These are phyloP conservation scores for Mycosphaerella sp. DNA, from an alignment of 2,329 filamentous ascomycete genomes.

Conservation along the genomic window DNA sequence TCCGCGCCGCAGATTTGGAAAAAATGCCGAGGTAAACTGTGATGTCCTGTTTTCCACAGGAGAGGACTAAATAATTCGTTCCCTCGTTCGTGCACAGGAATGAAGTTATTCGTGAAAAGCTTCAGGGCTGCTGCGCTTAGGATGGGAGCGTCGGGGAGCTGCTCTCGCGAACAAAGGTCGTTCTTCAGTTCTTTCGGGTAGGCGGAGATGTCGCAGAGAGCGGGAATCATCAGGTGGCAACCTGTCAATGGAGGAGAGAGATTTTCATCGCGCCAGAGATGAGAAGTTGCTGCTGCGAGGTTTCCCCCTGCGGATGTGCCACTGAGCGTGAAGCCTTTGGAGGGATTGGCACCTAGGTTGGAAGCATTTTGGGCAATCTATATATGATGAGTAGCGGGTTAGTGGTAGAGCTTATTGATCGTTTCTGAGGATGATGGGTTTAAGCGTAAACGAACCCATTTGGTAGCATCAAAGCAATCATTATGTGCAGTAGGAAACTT, in stretches of 20 bases:
- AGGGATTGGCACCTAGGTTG: conserved; percentile 37
- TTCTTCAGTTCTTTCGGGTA: conserved; percentile 38
- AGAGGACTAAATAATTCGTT: conserved; percentile 31
- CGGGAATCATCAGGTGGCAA: conserved; percentile 44
- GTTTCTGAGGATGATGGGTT: too few species aligned
- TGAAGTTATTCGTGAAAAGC: conserved; percentile 22
- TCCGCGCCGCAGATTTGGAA: conserved; percentile 47
- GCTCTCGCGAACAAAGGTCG: conserved; percentile 38
- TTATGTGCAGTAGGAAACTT: conserved; percentile 46
- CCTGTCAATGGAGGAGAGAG: conserved; percentile 43
- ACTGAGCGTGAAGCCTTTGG: conserved; percentile 46
- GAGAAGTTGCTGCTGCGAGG: conserved; percentile 44
- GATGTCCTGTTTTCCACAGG: conserved; percentile 31
- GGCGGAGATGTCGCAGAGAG: conserved; percentile 38
- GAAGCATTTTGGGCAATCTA: conserved; percentile 35
- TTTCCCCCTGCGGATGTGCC: conserved; percentile 51
- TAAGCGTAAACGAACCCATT: conserved; percentile 34
- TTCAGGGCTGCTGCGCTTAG: conserved; percentile 22
- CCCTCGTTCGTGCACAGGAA: conserved; percentile 24
- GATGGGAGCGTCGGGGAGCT: conserved; percentile 26
- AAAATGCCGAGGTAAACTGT: conserved; percentile 40
- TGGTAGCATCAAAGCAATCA: conserved; percentile 44
- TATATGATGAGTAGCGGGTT: background rate
- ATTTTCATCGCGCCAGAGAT: conserved; percentile 39
- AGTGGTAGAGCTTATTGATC: too few species aligned